A percentile compares a stretch with the other conserved stretches of the same genome.
Evolutionary conservation across 148 eudicot genomes (phyloP).

Genomic region (Cornus controversa): DNA sequence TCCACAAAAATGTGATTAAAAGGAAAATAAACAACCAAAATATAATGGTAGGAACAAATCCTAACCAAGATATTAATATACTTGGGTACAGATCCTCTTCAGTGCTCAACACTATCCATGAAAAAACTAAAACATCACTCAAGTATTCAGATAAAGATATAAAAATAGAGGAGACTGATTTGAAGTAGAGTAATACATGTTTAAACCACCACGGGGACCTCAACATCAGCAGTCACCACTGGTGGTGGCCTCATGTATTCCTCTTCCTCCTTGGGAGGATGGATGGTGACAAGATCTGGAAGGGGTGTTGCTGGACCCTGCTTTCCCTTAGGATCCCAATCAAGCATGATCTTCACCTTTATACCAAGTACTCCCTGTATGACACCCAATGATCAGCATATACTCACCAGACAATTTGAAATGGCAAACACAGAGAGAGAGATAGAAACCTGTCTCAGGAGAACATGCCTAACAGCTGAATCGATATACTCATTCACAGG

Average conservation of each 20-base stretch:
- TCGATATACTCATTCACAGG: conserved; percentile 52
- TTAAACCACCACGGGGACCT: neutral
- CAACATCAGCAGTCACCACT: neutral
- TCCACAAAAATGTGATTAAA: too few relatives aligned
- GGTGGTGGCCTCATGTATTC: neutral
- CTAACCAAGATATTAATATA: too few relatives aligned
- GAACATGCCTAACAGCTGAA: conserved; percentile 47
- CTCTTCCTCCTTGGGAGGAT: conserved; percentile 41
- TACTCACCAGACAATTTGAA: neutral
- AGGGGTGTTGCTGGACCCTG: conserved; percentile 40
- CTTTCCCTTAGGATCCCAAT: conserved; percentile 48
- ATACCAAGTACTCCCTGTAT: conserved; percentile 45
- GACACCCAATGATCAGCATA: neutral
- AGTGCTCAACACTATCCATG: neutral
- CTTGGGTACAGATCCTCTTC: neutral
- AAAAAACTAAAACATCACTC: neutral
- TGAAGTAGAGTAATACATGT: neutral
- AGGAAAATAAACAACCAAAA: too few relatives aligned
- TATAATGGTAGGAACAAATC: too few relatives aligned
- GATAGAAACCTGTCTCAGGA: conserved; percentile 38
- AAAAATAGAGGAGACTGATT: neutral
- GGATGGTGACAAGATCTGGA: conserved; percentile 41
- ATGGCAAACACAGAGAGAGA: neutral
- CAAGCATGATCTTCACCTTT: conserved; percentile 49
- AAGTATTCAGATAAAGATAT: neutral